Conservation (phyloP, 306 rosid species). For the Argentina anserina region DNA sequence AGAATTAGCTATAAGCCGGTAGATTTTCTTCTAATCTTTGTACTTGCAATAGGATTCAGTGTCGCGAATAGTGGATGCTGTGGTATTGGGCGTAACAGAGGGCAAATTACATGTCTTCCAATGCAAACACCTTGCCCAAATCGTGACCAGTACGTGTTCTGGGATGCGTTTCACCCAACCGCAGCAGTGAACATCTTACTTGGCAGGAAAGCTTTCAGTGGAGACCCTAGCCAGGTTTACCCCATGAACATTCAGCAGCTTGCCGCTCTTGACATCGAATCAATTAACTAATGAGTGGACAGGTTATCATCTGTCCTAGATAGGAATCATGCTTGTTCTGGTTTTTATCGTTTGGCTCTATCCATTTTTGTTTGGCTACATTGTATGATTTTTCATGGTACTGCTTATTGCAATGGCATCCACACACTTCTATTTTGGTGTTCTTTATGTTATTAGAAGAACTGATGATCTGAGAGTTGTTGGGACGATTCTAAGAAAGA, state of each 20-base stretch:
- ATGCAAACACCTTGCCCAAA: constrained; percentile 70
- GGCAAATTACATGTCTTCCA: constrained; percentile 89
- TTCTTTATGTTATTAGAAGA: background rate
- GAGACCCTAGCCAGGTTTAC: constrained; percentile 41
- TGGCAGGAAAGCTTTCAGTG: constrained; percentile 65
- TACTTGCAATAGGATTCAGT: constrained; percentile 39
- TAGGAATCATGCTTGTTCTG: background rate
- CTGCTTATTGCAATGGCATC: background rate
- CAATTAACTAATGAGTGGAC: background rate
- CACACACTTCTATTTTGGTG: background rate
- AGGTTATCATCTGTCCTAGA: background rate
- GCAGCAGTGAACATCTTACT: constrained; percentile 67
- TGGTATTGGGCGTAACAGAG: constrained; percentile 84
- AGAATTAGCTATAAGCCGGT: background rate
- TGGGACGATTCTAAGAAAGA: background rate
- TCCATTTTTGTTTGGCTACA: background rate
- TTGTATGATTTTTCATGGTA: background rate
- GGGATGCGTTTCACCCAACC: constrained; percentile 98
- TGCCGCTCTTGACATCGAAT: constrained; percentile 43
- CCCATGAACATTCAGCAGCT: constrained; percentile 69
- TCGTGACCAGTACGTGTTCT: constrained; percentile 62
- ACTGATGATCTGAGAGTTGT: background rate
- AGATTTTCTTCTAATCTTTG: background rate
- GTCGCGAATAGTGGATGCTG: constrained; percentile 73
- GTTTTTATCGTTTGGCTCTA: background rate